Evolutionary conservation across 2,329 filamentous ascomycete genomes (phyloP).

Genomic region (Epichloe gansuensis): DNA sequence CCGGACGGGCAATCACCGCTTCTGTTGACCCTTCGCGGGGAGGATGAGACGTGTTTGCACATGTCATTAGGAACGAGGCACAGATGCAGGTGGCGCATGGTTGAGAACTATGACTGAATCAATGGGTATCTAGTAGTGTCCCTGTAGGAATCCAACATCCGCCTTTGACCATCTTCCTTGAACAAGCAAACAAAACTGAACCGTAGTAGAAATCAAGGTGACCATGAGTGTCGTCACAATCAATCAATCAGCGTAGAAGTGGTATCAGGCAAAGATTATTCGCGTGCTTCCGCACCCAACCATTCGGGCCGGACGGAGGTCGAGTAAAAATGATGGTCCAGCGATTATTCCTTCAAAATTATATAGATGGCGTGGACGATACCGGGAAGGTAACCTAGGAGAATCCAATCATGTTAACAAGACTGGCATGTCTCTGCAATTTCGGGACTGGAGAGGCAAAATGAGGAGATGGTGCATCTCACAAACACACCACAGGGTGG

Average conservation of each 20-base stretch:
- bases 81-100: not conserved
- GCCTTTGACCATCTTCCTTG: not conserved
- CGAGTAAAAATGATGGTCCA: too few species aligned
- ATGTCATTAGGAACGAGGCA: too few species aligned
- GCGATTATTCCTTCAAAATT: constrained; percentile 30
- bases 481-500: not conserved
- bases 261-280: not conserved
- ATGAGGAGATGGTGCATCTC: not conserved
- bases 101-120: not conserved
- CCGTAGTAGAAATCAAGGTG: not conserved
- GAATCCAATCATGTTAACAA: not conserved
- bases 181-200: not conserved
- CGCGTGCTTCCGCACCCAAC: not conserved
- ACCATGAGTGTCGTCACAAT: not conserved
- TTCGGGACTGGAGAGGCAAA: not conserved
- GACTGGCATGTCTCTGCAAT: too few species aligned
- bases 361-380: constrained; percentile 93
- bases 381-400: constrained; percentile 52
- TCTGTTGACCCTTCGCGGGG: too few species aligned
- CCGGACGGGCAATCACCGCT: not conserved
- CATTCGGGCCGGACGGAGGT: too few species aligned
- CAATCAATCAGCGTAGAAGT: not conserved
- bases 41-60: too few species aligned
- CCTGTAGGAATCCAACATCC: constrained; percentile 7
- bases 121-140: constrained; percentile 4